Conservation (phyloP, 139 green algal species). For the Coelastrella sp. region DNA sequence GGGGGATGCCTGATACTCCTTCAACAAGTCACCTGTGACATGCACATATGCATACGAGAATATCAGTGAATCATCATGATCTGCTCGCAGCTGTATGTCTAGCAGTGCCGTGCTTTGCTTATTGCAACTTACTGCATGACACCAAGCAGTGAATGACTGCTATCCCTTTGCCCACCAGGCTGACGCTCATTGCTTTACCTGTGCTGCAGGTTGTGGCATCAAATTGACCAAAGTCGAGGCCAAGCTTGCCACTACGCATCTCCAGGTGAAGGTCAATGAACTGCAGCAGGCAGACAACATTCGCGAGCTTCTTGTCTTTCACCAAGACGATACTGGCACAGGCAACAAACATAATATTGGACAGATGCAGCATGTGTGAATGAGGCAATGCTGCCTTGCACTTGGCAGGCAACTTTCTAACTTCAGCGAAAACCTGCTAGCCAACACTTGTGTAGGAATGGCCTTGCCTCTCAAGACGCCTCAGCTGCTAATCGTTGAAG, state of each 20-base stretch:
- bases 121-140: background rate
- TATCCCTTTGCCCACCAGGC: no score
- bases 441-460: no score
- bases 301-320: no score
- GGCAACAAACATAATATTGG: background rate
- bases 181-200: conserved; percentile 21
- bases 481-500: background rate
- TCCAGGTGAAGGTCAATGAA: conserved; percentile 65
- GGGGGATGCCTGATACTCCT: conserved; percentile 52
- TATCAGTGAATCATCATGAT: no score
- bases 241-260: conserved; percentile 63
- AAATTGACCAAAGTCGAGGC: conserved; percentile 67
- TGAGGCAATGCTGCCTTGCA: no score
- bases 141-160: background rate
- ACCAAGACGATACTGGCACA: background rate
- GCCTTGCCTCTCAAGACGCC: background rate
- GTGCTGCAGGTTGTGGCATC: conserved; percentile 51
- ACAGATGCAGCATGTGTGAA: no score
- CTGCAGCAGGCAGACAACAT: no score
- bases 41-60: background rate
- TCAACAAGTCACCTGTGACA: conserved; percentile 39
- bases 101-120: no score
- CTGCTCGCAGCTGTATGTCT: no score
- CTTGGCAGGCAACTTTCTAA: no score
- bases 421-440: no score